Evolutionary conservation across 1,139 yeast genomes (phyloP).

Genomic region (Diutina siamensis): DNA sequence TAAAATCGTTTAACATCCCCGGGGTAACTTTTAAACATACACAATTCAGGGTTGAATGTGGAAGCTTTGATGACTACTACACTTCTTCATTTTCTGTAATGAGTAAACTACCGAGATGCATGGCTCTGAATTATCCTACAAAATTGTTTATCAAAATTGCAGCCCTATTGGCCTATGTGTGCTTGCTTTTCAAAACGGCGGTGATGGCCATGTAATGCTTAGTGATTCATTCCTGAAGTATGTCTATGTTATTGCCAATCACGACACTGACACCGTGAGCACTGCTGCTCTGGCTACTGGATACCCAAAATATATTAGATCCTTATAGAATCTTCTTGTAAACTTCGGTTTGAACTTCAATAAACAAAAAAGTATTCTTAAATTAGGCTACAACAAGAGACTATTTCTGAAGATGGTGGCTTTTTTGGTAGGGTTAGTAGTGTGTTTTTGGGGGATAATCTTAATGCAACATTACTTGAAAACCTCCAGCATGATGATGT

Average conservation of each 20-base stretch:
- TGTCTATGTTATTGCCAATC: background rate
- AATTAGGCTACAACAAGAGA: too few relatives aligned
- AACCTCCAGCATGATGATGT: too few relatives aligned
- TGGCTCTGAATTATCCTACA: background rate
- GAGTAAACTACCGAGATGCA: background rate
- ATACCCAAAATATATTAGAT: background rate
- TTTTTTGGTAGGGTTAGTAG: too few relatives aligned
- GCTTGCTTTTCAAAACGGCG: background rate
- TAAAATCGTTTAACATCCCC: background rate
- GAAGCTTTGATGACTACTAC: background rate
- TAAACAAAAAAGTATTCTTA: too few relatives aligned
- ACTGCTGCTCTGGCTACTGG: background rate
- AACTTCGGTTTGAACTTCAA: too few relatives aligned
- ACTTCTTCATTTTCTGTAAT: background rate
- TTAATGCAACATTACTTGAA: too few relatives aligned
- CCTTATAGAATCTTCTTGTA: too few relatives aligned
- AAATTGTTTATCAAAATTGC: background rate
- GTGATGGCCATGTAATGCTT: background rate
- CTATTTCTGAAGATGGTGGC: too few relatives aligned
- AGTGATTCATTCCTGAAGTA: background rate
- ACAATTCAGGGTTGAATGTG: background rate
- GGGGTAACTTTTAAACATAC: background rate
- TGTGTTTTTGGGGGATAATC: too few relatives aligned
- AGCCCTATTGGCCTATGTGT: background rate
- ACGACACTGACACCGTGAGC: background rate